These are phyloP conservation scores for Orobanche coerulescens DNA, from an alignment of 257 asterid genomes.

Conservation along the genomic window DNA sequence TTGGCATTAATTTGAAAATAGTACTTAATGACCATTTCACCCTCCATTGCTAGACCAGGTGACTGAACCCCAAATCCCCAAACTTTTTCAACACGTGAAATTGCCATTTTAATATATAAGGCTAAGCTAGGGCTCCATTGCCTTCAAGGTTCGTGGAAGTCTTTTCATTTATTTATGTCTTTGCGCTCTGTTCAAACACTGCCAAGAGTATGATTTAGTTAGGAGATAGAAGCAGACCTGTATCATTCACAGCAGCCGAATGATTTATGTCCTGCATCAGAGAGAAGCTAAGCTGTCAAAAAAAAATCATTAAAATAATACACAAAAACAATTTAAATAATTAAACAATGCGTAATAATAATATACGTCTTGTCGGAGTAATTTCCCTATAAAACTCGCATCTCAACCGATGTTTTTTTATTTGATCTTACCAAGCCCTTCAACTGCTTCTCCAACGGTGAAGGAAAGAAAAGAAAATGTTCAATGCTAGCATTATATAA, in stretches of 20 bases:
- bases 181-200: not conserved
- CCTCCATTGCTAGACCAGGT: not conserved
- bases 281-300: conserved; percentile 8
- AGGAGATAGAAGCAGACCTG: conserved; percentile 46
- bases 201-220: not conserved
- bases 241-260: conserved; percentile 49
- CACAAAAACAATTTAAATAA: not conserved
- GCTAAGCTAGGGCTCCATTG: not conserved
- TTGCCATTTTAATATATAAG: not conserved
- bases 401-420: too few relatives aligned
- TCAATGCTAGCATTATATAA: too few relatives aligned
- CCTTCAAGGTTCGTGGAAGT: not conserved
- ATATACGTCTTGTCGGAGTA: too few relatives aligned
- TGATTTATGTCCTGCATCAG: conserved; percentile 53
- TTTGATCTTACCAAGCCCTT: too few relatives aligned
- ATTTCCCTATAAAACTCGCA: too few relatives aligned
- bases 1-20: not conserved
- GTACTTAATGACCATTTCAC: not conserved
- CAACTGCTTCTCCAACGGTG: too few relatives aligned
- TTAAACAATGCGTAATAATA: not conserved
- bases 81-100: not conserved
- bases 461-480: too few relatives aligned
- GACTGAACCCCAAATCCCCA: not conserved
- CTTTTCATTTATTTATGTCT: not conserved
- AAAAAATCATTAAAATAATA: conserved; percentile 10